Evolutionary conservation across 371 early-diverging fungal species (phyloP), one percentile per base, ranked within the genome.

Genomic region (Actinomortierella wolfii): DNA sequence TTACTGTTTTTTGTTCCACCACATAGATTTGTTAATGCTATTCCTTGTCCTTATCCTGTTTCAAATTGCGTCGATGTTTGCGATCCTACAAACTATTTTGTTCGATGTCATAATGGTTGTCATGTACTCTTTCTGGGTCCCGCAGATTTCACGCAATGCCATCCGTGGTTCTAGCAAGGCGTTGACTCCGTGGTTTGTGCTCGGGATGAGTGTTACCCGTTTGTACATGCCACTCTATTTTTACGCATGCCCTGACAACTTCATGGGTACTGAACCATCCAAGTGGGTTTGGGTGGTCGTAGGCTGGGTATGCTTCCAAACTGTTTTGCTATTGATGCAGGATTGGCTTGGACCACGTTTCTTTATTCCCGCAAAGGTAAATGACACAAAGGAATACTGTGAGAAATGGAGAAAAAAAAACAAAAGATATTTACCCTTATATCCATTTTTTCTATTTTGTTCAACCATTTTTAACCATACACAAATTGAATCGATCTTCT

Each of bases 81-180:
- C 83, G 51, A 86, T 86, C n/a, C 76, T 83, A 18, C 83, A 83
- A 54, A 78, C 82, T 53, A 42, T 81, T 21, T 76, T 83, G 64
- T 66, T 87, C 39, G 62, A 68, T 2, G 53, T 80, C 45, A 58
- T 83, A n/a, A 81, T 85, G 9, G 64, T 87, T 18, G 57, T 74
- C 3, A 67, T 86, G 46, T 89, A 83, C 68, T 92, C 92, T 0
- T 90, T 87, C 68, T 93, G 94, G 94, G 64, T 90, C 15, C 94
- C 94, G 2, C 94, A 93, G 57, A 90, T 91, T 49, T 71, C 83
- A 15, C 81, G 89, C 56, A 90, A 88, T 57, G 82, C 83, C 15
- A 64, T 64, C 17, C 81, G 90, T 49, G 89, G 90, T 14, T 85
- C 88, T 29, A 78, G 84, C 65, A 73, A 80, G 24, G 86, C 85